Percentiles rank a stretch among this genome's conserved stretches.
Conservation (phyloP, 768 basidiomycete species). For the Boletus sp. region DNA sequence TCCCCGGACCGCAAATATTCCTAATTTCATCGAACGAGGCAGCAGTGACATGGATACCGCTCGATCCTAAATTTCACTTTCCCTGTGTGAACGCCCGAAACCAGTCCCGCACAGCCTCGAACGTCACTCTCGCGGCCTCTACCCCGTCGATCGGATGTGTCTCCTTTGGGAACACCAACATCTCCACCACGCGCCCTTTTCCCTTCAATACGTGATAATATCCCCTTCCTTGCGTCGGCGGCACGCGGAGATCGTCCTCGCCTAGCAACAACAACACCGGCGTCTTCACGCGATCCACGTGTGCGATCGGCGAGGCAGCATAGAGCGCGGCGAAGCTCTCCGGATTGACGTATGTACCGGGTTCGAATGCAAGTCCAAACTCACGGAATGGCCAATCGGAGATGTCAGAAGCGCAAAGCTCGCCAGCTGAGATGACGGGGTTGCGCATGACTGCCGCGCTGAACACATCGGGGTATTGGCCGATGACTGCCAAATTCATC, state of each 20-base stretch:
- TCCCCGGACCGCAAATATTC: too few species aligned
- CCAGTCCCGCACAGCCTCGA: conserved; percentile 54
- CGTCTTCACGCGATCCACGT: conserved; percentile 48
- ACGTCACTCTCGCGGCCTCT: conserved; percentile 53
- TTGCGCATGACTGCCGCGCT: conserved; percentile 64
- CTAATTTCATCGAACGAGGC: too few species aligned
- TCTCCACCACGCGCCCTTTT: conserved; percentile 43
- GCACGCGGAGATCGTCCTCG: conserved; percentile 57
- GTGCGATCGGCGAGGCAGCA: conserved; percentile 52
- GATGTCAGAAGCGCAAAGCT: conserved; percentile 59
- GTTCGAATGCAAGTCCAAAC: conserved; percentile 37
- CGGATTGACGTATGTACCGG: conserved; percentile 41
- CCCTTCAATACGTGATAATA: conserved; percentile 69
- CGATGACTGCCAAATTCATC: conserved; percentile 46
- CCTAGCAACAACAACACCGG: conserved; percentile 63
- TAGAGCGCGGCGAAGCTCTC: conserved; percentile 45
- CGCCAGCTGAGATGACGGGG: conserved; percentile 64
- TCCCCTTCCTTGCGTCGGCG: conserved; percentile 57
- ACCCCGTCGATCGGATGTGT: conserved; percentile 65
- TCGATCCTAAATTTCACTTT: not conserved
- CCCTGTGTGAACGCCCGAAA: conserved; percentile 31
- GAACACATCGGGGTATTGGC: conserved; percentile 59
- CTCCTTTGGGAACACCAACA: conserved; percentile 62
- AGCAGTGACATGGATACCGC: too few species aligned
- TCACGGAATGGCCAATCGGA: conserved; percentile 61